Percentiles rank a stretch among this genome's conserved stretches.
These are phyloP conservation scores for Penicillium coffeae DNA, from an alignment of 495 filamentous ascomycete species.

Conservation along the genomic window DNA sequence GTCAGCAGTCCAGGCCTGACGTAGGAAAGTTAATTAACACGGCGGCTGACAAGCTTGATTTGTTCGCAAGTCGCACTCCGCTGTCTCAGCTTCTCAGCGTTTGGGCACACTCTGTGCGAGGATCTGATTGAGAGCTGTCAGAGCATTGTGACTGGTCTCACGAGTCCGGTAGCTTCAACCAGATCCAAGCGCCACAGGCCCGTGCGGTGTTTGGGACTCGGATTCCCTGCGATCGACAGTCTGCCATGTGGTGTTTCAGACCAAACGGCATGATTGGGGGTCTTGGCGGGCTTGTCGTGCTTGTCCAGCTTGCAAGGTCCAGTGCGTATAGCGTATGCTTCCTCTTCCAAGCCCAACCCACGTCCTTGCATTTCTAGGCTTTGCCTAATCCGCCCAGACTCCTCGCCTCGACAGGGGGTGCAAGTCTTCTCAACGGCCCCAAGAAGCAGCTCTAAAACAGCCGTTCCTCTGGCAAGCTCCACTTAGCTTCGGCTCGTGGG, in stretches of 20 bases:
- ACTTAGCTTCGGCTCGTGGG: constrained; percentile 19
- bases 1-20: background rate
- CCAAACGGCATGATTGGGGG: background rate
- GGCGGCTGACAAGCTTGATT: background rate
- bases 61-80: background rate
- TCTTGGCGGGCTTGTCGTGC: background rate
- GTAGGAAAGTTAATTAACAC: background rate
- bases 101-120: background rate
- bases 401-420: background rate
- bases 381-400: background rate
- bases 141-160: too few relatives aligned
- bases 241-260: constrained; percentile 26
- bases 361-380: too few relatives aligned
- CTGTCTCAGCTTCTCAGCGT: background rate
- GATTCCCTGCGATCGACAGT: constrained; percentile 3
- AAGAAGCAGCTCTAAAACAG: constrained; percentile 19
- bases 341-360: too few relatives aligned
- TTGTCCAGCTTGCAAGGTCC: too few relatives aligned
- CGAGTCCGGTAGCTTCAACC: background rate
- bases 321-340: too few relatives aligned
- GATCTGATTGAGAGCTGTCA: too few relatives aligned
- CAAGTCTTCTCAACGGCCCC: constrained; percentile 10
- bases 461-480: constrained; percentile 15
- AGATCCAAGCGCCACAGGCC: background rate
- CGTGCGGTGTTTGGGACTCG: constrained; percentile 8